phyloP scores from a whole-genome alignment of 768 basidiomycete genomes.

The Hemileccinum impolitum region DNA sequence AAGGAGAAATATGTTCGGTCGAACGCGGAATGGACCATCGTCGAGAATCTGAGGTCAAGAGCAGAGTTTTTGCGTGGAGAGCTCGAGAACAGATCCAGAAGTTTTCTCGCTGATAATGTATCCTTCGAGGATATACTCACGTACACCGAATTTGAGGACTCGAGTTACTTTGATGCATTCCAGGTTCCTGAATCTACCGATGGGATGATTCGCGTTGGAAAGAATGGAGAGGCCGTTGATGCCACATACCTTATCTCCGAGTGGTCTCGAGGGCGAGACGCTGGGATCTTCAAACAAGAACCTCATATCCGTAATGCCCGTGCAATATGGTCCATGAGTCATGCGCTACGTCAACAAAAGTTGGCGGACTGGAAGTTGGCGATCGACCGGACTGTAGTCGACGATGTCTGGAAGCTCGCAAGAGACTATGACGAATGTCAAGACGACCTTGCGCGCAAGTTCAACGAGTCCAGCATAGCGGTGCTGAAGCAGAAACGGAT shows the following conservation, averaged over 20 bases:
- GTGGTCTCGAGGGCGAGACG: conserved; percentile 44
- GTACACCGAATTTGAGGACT: conserved; percentile 51
- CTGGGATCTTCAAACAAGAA: conserved; percentile 38
- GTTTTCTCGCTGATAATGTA: conserved; percentile 24
- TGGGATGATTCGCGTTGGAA: conserved; percentile 47
- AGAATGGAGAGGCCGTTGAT: conserved; percentile 34
- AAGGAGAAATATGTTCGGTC: conserved; percentile 20
- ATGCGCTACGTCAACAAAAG: conserved; percentile 24
- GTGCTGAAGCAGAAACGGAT: conserved; percentile 48
- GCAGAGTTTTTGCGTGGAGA: conserved; percentile 1
- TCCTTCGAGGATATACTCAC: conserved; percentile 33
- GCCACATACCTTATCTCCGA: conserved; percentile 42
- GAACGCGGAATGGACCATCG: conserved; percentile 37
- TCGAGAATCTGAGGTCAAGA: conserved; percentile 37
- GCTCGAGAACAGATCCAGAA: conserved; percentile 31
- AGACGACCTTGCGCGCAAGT: conserved; percentile 35
- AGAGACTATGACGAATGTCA: conserved; percentile 41
- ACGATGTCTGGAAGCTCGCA: conserved; percentile 29
- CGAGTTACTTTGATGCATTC: conserved; percentile 46
- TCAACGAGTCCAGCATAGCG: conserved; percentile 28
- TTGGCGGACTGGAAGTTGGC: conserved; percentile 34
- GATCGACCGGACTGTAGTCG: conserved; percentile 35
- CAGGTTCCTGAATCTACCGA: conserved; percentile 37
- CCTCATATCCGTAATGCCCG: conserved; percentile 21
- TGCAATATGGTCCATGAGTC: conserved; percentile 38